Evolutionary conservation across 192 early-diverging fungal species (phyloP), one percentile per base, ranked within the genome.

Genomic region (Coemansia umbellata): DNA sequence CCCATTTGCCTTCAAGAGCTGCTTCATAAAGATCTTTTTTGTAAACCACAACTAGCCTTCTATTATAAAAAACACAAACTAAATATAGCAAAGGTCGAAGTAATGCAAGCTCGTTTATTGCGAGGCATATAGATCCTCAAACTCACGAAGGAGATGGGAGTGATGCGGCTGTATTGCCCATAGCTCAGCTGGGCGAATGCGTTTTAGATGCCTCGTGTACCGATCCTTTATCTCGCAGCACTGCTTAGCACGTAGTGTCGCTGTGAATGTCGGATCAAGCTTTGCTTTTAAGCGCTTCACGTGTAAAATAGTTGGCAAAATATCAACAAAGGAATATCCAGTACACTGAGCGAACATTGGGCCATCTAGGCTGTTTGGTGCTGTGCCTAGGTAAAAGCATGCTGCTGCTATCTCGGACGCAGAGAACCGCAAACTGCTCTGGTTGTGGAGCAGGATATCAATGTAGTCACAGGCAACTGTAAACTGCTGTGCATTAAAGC

Each of bases 111-210:
- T 15, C 6, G 23, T 41, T 30, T 58, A 59, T 45, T 60, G 44
- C 21, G 48, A 28, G 8, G 60, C 31, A 49, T 60, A 48, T 7
- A 24, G 31, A 8, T 33, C 40, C 37, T 69, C 74, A 55, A 76
- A 76, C 51, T 76, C 61, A 31, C n/a, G 37, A 14, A 76, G 28
- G 17, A 76, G 23, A 18, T 76, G 74, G 1, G 45, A 42, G 47
- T 76, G 74, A 58, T 70, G 74, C 7, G 67, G 66, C 63, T 76
- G 74, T 23, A 53, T 52, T 11, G 74, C 57, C 74, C 74, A 76
- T 35, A 76, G 45, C 67, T 76, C 66, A n/a, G 43, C 62, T 11
- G 66, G 47, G 9, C 54, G 55, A 31, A 76, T 76, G 32, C 50
- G 58, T 50, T 37, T 43, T 17, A 69, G 50, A 18, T 63, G 50